Percentiles rank a stretch among this genome's conserved stretches.
Conservation (phyloP, 371 early-diverging fungal genomes). For the Mucor racemosus region DNA sequence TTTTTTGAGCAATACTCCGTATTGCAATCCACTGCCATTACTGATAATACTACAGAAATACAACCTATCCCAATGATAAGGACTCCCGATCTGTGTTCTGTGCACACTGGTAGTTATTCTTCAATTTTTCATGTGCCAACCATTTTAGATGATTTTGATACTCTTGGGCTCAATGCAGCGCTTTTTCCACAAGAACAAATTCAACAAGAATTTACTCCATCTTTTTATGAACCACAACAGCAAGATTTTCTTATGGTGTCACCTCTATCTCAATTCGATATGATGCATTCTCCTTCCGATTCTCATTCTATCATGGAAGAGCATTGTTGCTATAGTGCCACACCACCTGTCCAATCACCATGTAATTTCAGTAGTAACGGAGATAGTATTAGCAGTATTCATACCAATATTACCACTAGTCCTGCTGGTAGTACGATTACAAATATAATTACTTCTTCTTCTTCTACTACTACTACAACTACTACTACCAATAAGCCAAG, state of each 20-base stretch:
- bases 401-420: background rate
- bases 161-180: background rate
- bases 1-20: background rate
- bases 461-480: background rate
- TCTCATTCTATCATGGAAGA: background rate
- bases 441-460: background rate
- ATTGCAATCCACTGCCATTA: background rate
- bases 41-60: background rate
- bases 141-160: background rate
- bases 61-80: background rate
- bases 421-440: no score
- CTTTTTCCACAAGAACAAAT: background rate
- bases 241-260: background rate
- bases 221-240: background rate
- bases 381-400: background rate
- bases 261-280: background rate
- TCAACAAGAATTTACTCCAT: background rate
- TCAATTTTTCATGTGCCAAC: background rate
- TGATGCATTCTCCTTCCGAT: background rate
- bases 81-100: background rate
- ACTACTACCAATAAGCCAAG: background rate
- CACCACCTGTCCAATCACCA: background rate
- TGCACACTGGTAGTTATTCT: background rate
- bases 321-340: background rate
- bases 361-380: background rate